Conservation (phyloP, 2,329 filamentous ascomycete species). For the Fusarium nisikadoi region DNA sequence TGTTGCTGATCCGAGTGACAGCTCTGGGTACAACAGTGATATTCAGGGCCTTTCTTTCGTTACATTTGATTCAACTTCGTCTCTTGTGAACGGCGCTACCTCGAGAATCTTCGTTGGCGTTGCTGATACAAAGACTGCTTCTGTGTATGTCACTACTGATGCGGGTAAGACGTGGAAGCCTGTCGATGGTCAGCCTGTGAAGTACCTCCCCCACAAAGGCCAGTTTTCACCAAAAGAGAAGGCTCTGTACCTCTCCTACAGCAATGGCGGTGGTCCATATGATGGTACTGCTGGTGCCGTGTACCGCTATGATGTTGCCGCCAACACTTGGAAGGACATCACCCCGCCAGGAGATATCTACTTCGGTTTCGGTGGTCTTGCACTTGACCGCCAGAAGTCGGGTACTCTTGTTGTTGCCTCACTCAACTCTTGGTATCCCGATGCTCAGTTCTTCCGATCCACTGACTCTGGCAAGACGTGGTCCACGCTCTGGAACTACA, state of each 20-base stretch:
- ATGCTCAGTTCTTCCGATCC: constrained; percentile 66
- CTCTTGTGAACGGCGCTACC: constrained; percentile 57
- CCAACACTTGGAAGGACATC: constrained; percentile 64
- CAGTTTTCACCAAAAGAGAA: constrained; percentile 62
- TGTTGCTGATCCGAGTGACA: constrained; percentile 57
- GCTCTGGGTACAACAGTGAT: constrained; percentile 58
- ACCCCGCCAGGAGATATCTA: constrained; percentile 62
- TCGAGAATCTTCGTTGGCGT: constrained; percentile 67
- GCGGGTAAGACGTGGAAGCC: constrained; percentile 64
- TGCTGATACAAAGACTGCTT: constrained; percentile 62
- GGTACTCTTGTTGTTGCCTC: constrained; percentile 67
- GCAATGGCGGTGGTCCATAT: constrained; percentile 66
- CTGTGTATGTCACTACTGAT: constrained; percentile 64
- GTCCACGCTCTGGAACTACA: constrained; percentile 65
- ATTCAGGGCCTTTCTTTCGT: constrained; percentile 61
- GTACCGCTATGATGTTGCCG: constrained; percentile 63
- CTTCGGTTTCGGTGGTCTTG: constrained; percentile 67
- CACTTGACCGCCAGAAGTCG: constrained; percentile 63
- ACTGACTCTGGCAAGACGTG: constrained; percentile 65
- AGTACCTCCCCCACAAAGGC: constrained; percentile 65
- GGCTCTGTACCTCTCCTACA: constrained; percentile 65
- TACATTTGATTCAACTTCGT: constrained; percentile 65
- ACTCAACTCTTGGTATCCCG: constrained; percentile 69
- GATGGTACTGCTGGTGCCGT: constrained; percentile 65
- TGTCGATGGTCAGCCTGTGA: constrained; percentile 61